Evolutionary conservation across 768 basidiomycete genomes (phyloP).

Genomic region (Agaricus blazei): DNA sequence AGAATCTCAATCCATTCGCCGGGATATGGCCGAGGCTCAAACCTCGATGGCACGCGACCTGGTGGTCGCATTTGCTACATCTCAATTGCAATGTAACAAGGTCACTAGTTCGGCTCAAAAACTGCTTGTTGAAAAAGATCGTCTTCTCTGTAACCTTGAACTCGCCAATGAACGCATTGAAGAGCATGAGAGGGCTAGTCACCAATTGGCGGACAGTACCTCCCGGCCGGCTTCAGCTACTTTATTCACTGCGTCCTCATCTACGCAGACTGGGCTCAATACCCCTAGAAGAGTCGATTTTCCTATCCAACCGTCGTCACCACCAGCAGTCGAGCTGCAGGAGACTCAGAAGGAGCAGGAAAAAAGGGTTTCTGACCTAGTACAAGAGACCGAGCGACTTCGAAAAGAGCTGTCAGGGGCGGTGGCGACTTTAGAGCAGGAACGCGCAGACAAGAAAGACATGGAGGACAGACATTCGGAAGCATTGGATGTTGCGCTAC

Average conservation of each 20-base stretch:
- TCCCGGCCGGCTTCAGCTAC: conserved; percentile 12
- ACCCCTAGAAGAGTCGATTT: conserved; percentile 14
- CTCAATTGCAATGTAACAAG: conserved; percentile 10
- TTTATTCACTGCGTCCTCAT: conserved; percentile 14
- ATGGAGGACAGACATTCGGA: conserved; percentile 15
- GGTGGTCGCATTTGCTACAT: background rate
- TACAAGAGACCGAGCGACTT: background rate
- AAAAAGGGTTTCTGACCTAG: background rate
- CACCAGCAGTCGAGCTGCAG: conserved; percentile 2
- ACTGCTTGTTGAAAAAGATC: background rate
- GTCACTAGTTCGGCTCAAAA: background rate
- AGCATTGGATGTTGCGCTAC: conserved; percentile 16
- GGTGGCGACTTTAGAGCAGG: background rate
- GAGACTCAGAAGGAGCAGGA: conserved; percentile 4
- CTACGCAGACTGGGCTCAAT: conserved; percentile 15
- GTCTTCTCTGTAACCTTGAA: background rate
- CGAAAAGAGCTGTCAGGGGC: background rate
- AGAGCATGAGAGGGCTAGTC: background rate
- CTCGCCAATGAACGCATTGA: background rate
- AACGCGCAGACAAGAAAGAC: background rate
- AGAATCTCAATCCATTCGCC: background rate
- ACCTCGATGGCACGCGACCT: background rate
- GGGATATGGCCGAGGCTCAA: background rate
- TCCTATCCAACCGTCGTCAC: conserved; percentile 1
- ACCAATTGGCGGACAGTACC: conserved; percentile 6